Percentiles rank a stretch among this genome's conserved stretches.
These are phyloP conservation scores for Fusarium veterinarium DNA, from an alignment of 2,329 filamentous ascomycete genomes.

Conservation along the genomic window DNA sequence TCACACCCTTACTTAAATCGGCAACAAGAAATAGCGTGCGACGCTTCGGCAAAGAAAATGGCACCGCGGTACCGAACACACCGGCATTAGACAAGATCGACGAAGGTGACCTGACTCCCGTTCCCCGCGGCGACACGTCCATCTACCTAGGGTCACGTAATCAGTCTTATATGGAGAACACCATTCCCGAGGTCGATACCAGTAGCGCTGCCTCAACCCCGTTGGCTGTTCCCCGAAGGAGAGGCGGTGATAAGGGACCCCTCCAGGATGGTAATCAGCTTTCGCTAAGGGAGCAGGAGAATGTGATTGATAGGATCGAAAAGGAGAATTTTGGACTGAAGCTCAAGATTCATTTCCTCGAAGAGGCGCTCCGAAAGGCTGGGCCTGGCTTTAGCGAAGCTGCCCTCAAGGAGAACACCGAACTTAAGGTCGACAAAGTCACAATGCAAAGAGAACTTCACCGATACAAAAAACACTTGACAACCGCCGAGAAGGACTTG, in stretches of 20 bases:
- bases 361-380: constrained; percentile 87
- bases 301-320: constrained; percentile 93
- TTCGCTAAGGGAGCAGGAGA: constrained; percentile 93
- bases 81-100: constrained; percentile 75
- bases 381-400: constrained; percentile 91
- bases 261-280: constrained; percentile 89
- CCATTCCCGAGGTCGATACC: constrained; percentile 78
- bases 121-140: constrained; percentile 80
- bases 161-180: constrained; percentile 74
- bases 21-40: constrained; percentile 78
- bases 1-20: constrained; percentile 91
- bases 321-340: constrained; percentile 99
- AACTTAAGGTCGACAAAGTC: constrained; percentile 91
- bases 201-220: constrained; percentile 89
- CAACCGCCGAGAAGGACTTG: constrained; percentile 84
- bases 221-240: constrained; percentile 74
- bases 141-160: constrained; percentile 74
- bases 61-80: constrained; percentile 69
- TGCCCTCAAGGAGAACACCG: constrained; percentile 93
- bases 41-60: constrained; percentile 72
- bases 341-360: constrained; percentile 95
- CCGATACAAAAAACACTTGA: constrained; percentile 86
- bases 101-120: constrained; percentile 78
- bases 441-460: constrained; percentile 90
- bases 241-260: constrained; percentile 72